Conservation (phyloP, 2,329 filamentous ascomycete genomes). For the Scytalidium sp. region DNA sequence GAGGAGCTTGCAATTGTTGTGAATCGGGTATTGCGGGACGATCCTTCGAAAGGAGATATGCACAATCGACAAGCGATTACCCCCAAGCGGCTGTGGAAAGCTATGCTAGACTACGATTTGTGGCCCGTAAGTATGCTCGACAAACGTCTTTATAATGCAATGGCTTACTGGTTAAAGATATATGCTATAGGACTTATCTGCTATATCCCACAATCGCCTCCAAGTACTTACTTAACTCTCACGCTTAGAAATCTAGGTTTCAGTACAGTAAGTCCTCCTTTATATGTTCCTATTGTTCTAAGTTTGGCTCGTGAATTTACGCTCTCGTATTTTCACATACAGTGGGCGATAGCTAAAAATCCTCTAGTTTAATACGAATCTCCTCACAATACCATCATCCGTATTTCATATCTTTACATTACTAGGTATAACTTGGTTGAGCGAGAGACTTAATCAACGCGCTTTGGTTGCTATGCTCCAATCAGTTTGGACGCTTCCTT, state of each 20-base stretch:
- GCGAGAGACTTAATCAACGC: too few relatives aligned
- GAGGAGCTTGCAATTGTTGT: conserved; percentile 66
- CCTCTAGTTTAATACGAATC: conserved; percentile 16
- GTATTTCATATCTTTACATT: too few relatives aligned
- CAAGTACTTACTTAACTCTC: conserved; percentile 17
- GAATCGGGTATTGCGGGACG: conserved; percentile 55
- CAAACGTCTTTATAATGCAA: too few relatives aligned
- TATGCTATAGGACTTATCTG: conserved; percentile 30
- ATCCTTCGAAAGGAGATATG: conserved; percentile 44
- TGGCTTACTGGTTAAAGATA: conserved; percentile 4
- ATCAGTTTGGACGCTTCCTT: conserved; percentile 37
- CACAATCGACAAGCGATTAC: conserved; percentile 58
- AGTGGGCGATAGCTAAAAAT: too few relatives aligned
- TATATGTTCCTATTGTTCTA: conserved; percentile 15
- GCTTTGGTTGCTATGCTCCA: too few relatives aligned
- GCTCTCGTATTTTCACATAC: too few relatives aligned
- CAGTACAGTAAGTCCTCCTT: conserved; percentile 39
- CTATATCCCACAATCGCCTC: conserved; percentile 17
- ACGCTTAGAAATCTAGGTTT: conserved; percentile 22
- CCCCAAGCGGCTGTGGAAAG: conserved; percentile 45
- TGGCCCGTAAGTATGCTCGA: conserved; percentile 45
- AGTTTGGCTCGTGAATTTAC: too few relatives aligned
- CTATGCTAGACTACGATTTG: conserved; percentile 56
- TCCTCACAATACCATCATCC: conserved; percentile 19
- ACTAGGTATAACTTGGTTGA: too few relatives aligned